phyloP scores from a whole-genome alignment of 2,329 filamentous ascomycete species.

The Paracamarosporium sp. region DNA sequence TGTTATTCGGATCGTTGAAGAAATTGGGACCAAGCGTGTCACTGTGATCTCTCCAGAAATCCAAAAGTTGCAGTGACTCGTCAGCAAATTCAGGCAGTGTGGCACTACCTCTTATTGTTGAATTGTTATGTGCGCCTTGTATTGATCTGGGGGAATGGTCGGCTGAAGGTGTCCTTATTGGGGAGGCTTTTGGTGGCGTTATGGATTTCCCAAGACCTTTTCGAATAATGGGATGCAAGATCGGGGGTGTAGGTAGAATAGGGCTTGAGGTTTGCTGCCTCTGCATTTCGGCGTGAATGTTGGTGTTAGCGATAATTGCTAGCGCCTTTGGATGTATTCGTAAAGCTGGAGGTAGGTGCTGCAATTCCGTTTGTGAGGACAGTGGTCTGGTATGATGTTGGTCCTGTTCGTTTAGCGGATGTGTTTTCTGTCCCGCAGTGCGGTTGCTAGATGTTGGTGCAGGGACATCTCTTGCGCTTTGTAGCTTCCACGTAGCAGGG shows the following conservation, averaged over 20 bases:
- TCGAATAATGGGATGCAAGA: neutral
- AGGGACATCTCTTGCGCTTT: neutral
- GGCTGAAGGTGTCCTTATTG: too few species aligned
- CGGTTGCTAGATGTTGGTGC: too few species aligned
- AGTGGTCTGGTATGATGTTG: neutral
- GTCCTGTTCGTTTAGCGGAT: neutral
- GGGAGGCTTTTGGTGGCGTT: neutral
- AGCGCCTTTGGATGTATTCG: slow-evolving; percentile 1
- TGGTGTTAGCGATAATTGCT: neutral
- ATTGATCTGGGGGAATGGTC: too few species aligned
- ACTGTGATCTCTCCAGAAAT: neutral
- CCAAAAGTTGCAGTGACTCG: neutral
- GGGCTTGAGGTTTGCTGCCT: neutral
- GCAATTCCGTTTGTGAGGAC: neutral
- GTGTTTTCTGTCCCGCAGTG: too few species aligned
- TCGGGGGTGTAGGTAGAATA: neutral
- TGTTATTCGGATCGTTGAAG: neutral
- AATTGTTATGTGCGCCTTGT: neutral
- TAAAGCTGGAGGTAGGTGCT: neutral
- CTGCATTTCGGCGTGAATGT: neutral
- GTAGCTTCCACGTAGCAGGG: neutral
- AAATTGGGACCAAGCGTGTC: neutral
- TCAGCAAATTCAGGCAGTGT: neutral
- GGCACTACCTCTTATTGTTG: neutral
- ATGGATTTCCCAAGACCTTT: neutral